Evolutionary conservation across 2,329 filamentous ascomycete species (phyloP).

Genomic region (Hymenoscyphus albidus): DNA sequence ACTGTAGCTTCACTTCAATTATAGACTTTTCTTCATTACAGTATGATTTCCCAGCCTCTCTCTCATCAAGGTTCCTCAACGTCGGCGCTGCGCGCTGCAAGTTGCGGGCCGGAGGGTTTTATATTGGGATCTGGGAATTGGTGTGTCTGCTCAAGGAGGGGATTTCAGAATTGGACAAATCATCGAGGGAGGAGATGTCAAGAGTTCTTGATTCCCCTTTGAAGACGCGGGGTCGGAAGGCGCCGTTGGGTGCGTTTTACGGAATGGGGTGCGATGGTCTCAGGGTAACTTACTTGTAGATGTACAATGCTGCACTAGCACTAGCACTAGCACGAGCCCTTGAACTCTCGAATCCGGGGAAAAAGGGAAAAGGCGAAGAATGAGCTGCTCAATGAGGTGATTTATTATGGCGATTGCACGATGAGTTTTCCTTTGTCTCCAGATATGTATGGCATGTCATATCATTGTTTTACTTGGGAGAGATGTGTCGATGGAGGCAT

Average conservation of each 20-base stretch:
- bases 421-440: conserved; percentile 3
- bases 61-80: background rate
- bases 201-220: background rate
- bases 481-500: background rate
- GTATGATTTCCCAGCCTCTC: background rate
- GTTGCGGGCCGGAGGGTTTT: background rate
- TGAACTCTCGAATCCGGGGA: conserved; percentile 2
- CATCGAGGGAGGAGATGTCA: background rate
- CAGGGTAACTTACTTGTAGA: background rate
- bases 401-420: conserved; percentile 14
- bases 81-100: background rate
- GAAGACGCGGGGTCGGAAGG: conserved; percentile 17
- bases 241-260: conserved; percentile 8
- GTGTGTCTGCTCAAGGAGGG: background rate
- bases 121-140: background rate
- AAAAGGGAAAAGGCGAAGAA: background rate
- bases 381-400: conserved; percentile 14
- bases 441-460: background rate
- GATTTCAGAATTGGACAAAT: conserved; percentile 4
- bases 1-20: background rate
- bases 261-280: background rate
- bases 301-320: background rate
- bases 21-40: background rate
- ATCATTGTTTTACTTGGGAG: background rate
- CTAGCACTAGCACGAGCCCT: background rate